A percentile compares a stretch with the other conserved stretches of the same genome.
Conservation (phyloP, 352 stramenopile species). For the Phytopythium vexans region DNA sequence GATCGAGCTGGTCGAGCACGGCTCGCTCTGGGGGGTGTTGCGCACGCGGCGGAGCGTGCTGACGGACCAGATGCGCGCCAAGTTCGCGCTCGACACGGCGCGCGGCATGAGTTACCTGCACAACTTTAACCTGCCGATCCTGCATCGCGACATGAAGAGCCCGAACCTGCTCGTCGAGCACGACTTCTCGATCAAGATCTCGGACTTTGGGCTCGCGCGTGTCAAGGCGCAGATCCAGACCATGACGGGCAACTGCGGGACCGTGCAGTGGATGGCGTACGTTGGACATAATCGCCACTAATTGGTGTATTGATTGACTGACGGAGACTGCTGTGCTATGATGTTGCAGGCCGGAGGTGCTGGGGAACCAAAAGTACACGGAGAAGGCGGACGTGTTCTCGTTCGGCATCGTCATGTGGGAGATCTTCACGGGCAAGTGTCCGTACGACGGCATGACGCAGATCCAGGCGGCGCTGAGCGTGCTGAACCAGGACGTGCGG, state of each 20-base stretch:
- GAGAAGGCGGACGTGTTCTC: conserved; percentile 94
- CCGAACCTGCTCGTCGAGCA: conserved; percentile 86
- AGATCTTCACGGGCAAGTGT: conserved; percentile 89
- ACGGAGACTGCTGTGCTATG: neutral
- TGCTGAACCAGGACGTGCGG: conserved; percentile 78
- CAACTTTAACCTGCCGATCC: conserved; percentile 78
- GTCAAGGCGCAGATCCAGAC: conserved; percentile 91
- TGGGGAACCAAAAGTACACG: conserved; percentile 90
- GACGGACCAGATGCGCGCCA: conserved; percentile 36
- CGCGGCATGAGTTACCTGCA: conserved; percentile 89
- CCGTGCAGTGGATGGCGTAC: conserved; percentile 87
- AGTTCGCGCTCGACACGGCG: conserved; percentile 74
- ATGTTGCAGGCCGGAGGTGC: conserved; percentile 66
- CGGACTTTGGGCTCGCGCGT: conserved; percentile 89
- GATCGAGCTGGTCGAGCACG: conserved; percentile 92
- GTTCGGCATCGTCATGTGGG: conserved; percentile 93
- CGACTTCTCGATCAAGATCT: conserved; percentile 88
- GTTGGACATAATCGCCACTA: conserved; percentile 15
- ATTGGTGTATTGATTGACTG: neutral
- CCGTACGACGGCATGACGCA: conserved; percentile 90
- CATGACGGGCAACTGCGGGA: conserved; percentile 91
- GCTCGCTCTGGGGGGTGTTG: conserved; percentile 93
- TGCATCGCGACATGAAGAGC: conserved; percentile 90
- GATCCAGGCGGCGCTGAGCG: conserved; percentile 77
- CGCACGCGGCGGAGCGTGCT: conserved; percentile 41